phyloP scores from a whole-genome alignment of 2,329 filamentous ascomycete species.

The Botrytis tulipae region DNA sequence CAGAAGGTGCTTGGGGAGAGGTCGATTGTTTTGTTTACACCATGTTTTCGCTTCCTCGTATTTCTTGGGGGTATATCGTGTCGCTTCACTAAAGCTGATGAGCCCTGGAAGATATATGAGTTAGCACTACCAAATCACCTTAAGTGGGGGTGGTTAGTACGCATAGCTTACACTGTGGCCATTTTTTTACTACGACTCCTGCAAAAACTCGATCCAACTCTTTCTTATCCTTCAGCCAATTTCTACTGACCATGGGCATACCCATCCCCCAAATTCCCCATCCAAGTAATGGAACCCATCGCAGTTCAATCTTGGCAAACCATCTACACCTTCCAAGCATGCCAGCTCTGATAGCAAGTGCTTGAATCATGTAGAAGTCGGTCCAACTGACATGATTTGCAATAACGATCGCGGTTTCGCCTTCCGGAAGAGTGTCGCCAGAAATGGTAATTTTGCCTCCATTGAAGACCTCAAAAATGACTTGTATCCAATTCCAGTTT shows the following conservation, averaged over 20 bases:
- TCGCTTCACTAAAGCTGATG: constrained; percentile 64
- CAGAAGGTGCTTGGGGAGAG: constrained; percentile 55
- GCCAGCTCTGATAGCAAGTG: constrained; percentile 50
- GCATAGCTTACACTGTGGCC: constrained; percentile 55
- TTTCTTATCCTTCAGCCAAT: constrained; percentile 55
- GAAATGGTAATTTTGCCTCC: constrained; percentile 53
- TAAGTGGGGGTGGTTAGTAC: not conserved
- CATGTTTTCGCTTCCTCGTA: constrained; percentile 50
- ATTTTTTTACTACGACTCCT: constrained; percentile 50
- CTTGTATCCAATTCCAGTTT: constrained; percentile 57
- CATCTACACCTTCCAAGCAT: constrained; percentile 63
- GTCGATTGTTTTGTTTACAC: constrained; percentile 50
- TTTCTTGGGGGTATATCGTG: constrained; percentile 55
- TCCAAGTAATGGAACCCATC: constrained; percentile 58
- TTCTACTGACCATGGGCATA: constrained; percentile 61
- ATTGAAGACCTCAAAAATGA: constrained; percentile 55
- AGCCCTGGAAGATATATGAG: constrained; percentile 49
- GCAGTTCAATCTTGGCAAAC: constrained; percentile 60
- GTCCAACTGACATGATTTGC: constrained; percentile 60
- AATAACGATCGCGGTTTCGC: constrained; percentile 60
- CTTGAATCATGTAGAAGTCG: constrained; percentile 65
- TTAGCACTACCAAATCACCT: constrained; percentile 17
- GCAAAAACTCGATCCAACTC: constrained; percentile 58
- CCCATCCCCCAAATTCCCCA: constrained; percentile 65
- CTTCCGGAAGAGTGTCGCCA: constrained; percentile 49